phyloP scores from a whole-genome alignment of 352 stramenopile species.

The Chrysophaeum taylorii region DNA sequence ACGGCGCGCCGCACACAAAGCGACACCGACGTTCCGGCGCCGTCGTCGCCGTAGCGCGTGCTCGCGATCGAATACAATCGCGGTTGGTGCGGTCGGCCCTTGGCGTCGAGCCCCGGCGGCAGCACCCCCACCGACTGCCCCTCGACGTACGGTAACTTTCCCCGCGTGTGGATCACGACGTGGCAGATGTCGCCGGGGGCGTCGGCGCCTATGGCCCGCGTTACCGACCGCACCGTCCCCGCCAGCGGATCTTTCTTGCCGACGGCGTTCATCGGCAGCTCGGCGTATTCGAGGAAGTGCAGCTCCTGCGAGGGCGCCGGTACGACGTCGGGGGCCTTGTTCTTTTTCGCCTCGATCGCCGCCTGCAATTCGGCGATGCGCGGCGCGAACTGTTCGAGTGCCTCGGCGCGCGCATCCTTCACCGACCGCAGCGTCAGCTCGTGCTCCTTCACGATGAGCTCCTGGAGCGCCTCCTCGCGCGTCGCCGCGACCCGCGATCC shows the following conservation, averaged over 20 bases:
- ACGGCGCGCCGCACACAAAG: slow-evolving; percentile 62
- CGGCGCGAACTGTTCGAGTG: too few relatives aligned
- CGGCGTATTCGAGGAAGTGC: slow-evolving; percentile 17
- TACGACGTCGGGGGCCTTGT: too few relatives aligned
- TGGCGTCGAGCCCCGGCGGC: slow-evolving; percentile 45
- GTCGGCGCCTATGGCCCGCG: slow-evolving; percentile 45
- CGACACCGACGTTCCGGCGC: slow-evolving; percentile 52
- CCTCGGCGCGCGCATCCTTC: too few relatives aligned
- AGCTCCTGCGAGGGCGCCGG: too few relatives aligned
- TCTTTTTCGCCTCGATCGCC: too few relatives aligned
- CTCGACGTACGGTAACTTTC: slow-evolving; percentile 64
- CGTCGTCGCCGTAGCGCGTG: slow-evolving; percentile 60
- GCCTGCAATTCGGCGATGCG: too few relatives aligned
- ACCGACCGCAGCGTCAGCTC: too few relatives aligned
- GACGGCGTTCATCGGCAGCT: slow-evolving; percentile 40
- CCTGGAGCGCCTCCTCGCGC: too few relatives aligned
- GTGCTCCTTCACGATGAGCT: too few relatives aligned
- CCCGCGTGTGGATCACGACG: slow-evolving; percentile 45
- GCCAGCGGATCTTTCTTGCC: slow-evolving; percentile 41
- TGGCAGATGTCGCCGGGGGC: slow-evolving; percentile 67
- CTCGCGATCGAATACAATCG: slow-evolving; percentile 66
- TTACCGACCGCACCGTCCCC: slow-evolving; percentile 36
- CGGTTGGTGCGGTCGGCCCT: slow-evolving; percentile 52
- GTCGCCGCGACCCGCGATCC: too few relatives aligned
- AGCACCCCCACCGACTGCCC: slow-evolving; percentile 61